Base-by-base conservation (phyloP, 2,329 filamentous ascomycete species). In the Pseudodiploospora longispora region DNA sequence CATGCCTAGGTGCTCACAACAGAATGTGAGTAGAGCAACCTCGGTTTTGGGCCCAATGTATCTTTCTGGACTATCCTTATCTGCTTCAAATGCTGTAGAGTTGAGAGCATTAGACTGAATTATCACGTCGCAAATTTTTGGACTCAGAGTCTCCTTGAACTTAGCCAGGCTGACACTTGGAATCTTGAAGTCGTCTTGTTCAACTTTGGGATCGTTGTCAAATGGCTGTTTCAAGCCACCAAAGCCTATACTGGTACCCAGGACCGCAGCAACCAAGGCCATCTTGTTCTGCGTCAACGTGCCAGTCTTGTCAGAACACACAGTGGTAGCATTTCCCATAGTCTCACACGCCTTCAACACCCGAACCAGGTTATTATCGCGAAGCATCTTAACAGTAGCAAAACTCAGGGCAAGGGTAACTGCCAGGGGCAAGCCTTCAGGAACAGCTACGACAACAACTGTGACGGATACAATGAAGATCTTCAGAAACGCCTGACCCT, bases 241-340 rank as follows among this genome's bases (percentile, higher is more conserved):
- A 35, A 42, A 42, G 10, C 29, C 8, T 6, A 28, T 27, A 6
- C 12, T 36, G 7, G 6, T 36, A 9, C 55, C 52, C 42, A 55
- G 54, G 8, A 39, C 42, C n/a, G 51, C 55, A 3, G 50, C 47
- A 9, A 55, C 49, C 2, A 59, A 53, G 1, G 49, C 57, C 57
- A 58, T 61, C 35, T 53, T 55, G 45, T 58, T 58, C 9, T 53
- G 52, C 6, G 56, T 61, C 9, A 66, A 50, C 19, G 62, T 66
- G 12, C 63, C 63, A 3, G 63, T 66, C 50, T 66, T 65, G 44
- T 87, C 86, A 2, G 85, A 89, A 64, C 86, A 91, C 40, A 90
- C 82, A 0, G 83, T 85, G 1, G 79, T 82, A 3, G 78, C 79
- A 53, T 85, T 85, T 3, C 82, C 82, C 82, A 85, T 85, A 5